A percentile compares a stretch with the other conserved stretches of the same genome.
Evolutionary conservation across 257 asterid species (phyloP).

Genomic region (Agastache rugosa): DNA sequence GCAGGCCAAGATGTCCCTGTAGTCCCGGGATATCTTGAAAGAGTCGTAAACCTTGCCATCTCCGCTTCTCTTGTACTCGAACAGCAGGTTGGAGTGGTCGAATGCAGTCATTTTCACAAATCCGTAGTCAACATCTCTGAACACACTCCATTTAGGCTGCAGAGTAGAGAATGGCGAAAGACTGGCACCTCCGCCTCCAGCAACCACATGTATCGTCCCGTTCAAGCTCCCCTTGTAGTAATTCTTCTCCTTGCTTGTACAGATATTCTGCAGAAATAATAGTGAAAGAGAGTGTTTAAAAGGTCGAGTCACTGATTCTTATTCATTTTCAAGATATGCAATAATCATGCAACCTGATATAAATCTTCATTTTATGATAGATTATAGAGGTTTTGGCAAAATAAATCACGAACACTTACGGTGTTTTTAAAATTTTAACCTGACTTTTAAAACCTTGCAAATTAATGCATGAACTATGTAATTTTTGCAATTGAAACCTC

Average conservation of each 20-base stretch:
- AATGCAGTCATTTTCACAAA: conserved; percentile 84
- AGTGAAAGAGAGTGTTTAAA: not conserved
- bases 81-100: conserved; percentile 76
- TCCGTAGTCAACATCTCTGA: conserved; percentile 75
- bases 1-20: conserved; percentile 88
- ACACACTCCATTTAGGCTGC: conserved; percentile 78
- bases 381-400: too few relatives aligned
- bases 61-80: conserved; percentile 89
- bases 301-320: not conserved
- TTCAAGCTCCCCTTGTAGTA: conserved; percentile 73
- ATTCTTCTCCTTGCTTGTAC: conserved; percentile 65
- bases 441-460: too few relatives aligned
- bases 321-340: not conserved
- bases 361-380: not conserved
- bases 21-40: conserved; percentile 79
- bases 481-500: too few relatives aligned
- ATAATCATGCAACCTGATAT: not conserved
- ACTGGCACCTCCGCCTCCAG: conserved; percentile 96
- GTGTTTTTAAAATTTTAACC: too few relatives aligned
- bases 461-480: too few relatives aligned
- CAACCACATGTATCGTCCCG: conserved; percentile 93
- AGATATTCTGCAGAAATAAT: conserved; percentile 57
- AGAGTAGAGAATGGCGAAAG: conserved; percentile 65
- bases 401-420: too few relatives aligned
- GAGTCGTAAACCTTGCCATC: conserved; percentile 87